Conservation (phyloP, 495 filamentous ascomycete genomes). For the Cryomyces antarcticus region DNA sequence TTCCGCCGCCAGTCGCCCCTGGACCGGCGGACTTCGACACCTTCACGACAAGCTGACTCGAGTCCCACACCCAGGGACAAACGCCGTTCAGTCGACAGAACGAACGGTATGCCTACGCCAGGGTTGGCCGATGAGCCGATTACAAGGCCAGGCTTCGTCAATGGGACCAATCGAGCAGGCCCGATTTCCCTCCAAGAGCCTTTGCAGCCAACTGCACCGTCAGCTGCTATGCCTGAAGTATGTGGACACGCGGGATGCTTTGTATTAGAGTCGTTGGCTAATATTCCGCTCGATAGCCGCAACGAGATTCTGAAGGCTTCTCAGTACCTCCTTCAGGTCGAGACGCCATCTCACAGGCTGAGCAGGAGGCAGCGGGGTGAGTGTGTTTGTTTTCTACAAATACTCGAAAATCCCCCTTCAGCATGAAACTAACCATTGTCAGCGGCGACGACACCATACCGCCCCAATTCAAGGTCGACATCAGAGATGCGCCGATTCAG, state of each 20-base stretch:
- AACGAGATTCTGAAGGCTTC: constrained; percentile 44
- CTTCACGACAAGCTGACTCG: too few relatives aligned
- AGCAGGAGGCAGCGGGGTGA: constrained; percentile 48
- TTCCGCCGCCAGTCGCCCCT: not conserved
- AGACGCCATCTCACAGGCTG: constrained; percentile 68
- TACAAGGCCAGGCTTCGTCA: not conserved
- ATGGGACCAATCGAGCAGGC: constrained; percentile 5
- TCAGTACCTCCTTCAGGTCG: constrained; percentile 43
- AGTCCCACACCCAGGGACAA: too few relatives aligned
- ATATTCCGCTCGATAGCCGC: constrained; percentile 14
- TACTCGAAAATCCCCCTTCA: not conserved
- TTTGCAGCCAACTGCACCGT: constrained; percentile 9
- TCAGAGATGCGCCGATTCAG: constrained; percentile 76
- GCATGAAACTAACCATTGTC: constrained; percentile 6
- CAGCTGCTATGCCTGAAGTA: constrained; percentile 4
- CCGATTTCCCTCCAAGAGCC: constrained; percentile 9
- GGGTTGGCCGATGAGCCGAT: too few relatives aligned
- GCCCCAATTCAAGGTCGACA: constrained; percentile 69
- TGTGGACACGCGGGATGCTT: not conserved
- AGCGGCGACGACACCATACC: constrained; percentile 34
- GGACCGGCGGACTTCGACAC: too few relatives aligned
- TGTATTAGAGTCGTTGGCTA: not conserved
- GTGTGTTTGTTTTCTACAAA: not conserved
- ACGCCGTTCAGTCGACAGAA: too few relatives aligned
- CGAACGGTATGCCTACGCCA: too few relatives aligned